Evolutionary conservation across 75 land plant genomes (phyloP).

Genomic region (Isoetes taiwanensis): DNA sequence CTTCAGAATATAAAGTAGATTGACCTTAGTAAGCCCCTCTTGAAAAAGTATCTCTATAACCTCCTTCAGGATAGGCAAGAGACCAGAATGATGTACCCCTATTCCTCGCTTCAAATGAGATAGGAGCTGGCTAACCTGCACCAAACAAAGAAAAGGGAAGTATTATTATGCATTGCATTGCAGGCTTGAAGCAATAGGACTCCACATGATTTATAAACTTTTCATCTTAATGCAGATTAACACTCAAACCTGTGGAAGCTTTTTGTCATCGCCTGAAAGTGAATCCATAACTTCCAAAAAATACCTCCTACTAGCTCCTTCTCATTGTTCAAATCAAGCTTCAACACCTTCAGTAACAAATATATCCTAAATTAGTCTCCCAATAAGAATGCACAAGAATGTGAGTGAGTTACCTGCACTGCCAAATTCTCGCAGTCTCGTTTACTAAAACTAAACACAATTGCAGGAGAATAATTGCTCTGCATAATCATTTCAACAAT

Average conservation of each 20-base stretch:
- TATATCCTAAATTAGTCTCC: not conserved
- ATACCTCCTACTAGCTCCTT: constrained; percentile 4
- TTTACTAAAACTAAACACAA: constrained; percentile 2
- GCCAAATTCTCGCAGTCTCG: constrained; percentile 5
- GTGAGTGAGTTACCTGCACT: not conserved
- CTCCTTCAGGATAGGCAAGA: not conserved
- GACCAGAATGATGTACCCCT: constrained; percentile 1
- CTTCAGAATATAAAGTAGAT: too few species aligned
- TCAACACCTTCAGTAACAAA: not conserved
- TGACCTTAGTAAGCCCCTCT: constrained; percentile 1
- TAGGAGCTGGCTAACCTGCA: not conserved
- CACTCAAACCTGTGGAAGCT: constrained; percentile 3
- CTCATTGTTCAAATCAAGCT: constrained; percentile 1
- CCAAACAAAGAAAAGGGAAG: not conserved
- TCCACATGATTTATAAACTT: too few species aligned
- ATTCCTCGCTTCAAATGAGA: not conserved
- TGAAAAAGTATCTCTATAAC: constrained; percentile 7
- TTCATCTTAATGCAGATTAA: too few species aligned
- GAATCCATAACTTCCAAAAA: constrained; percentile 1
- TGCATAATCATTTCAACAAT: not conserved
- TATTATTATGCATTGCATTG: not conserved
- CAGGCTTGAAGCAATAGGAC: too few species aligned
- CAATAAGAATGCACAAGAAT: not conserved
- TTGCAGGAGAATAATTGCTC: not conserved
- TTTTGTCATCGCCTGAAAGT: not conserved